Evolutionary conservation across 2,329 filamentous ascomycete species (phyloP).

Genomic region (Stagonosporopsis cucurbitacearum): DNA sequence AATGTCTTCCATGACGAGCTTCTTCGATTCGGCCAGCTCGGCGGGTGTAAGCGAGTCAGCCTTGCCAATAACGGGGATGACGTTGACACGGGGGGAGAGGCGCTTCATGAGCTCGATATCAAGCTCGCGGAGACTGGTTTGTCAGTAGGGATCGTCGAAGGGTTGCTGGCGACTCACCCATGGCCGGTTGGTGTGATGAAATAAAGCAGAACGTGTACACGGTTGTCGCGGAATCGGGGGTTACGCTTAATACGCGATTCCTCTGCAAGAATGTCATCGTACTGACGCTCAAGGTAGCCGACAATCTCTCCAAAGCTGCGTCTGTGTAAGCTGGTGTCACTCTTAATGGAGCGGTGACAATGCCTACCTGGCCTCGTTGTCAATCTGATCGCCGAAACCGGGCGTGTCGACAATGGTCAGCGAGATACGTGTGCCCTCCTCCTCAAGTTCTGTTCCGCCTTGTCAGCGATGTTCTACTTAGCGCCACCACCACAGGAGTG

Average conservation of each 20-base stretch:
- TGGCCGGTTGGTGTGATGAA: constrained; percentile 99
- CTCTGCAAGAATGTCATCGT: constrained; percentile 98
- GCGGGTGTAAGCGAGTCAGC: constrained; percentile 96
- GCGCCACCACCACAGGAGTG: background rate
- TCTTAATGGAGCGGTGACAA: background rate
- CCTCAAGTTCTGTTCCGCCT: constrained; percentile 73
- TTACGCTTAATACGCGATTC: constrained; percentile 99
- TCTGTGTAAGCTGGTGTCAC: constrained; percentile 24
- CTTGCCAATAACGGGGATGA: constrained; percentile 98
- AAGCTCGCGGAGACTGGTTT: constrained; percentile 84
- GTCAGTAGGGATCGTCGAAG: constrained; percentile 21
- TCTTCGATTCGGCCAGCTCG: constrained; percentile 98
- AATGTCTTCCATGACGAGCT: constrained; percentile 99
- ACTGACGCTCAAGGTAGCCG: constrained; percentile 97
- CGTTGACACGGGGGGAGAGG: constrained; percentile 95
- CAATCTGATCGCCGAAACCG: constrained; percentile 97
- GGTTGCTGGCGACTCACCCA: constrained; percentile 65
- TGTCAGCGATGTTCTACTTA: constrained; percentile 10
- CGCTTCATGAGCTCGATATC: constrained; percentile 99
- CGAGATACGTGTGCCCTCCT: constrained; percentile 97
- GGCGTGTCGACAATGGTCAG: constrained; percentile 98
- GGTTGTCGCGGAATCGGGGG: constrained; percentile 98
- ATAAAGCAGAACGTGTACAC: constrained; percentile 97
- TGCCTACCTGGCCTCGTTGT: constrained; percentile 92
- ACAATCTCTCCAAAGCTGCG: constrained; percentile 94